Evolutionary conservation across 176 grass and related monocot species (phyloP).

Genomic region (Calamus simplicifolius): DNA sequence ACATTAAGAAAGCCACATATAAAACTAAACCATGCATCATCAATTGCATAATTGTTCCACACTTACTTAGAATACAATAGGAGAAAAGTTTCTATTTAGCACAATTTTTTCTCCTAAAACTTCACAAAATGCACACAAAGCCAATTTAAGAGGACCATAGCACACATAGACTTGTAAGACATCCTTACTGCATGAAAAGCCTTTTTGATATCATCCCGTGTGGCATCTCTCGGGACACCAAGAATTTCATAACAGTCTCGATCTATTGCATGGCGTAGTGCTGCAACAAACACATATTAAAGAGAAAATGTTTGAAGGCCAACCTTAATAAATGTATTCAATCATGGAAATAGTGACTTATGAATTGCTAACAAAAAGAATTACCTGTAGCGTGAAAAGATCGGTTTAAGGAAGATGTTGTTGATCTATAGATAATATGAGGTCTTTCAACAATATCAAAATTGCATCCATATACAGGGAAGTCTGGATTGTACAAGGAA

Average conservation of each 20-base stretch:
- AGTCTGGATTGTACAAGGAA: neutral
- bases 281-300: conserved; percentile 29
- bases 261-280: conserved; percentile 32
- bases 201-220: conserved; percentile 78
- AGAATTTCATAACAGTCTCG: conserved; percentile 84
- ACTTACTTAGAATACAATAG: too few relatives aligned
- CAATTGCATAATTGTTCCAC: too few relatives aligned
- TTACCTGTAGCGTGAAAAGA: conserved; percentile 87
- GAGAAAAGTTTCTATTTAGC: too few relatives aligned
- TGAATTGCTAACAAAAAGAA: conserved; percentile 10
- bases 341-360: neutral
- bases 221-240: conserved; percentile 68
- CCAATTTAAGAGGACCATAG: too few relatives aligned
- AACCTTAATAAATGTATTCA: neutral
- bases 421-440: conserved; percentile 18
- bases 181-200: conserved; percentile 88
- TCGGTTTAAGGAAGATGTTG: conserved; percentile 32
- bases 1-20: too few relatives aligned
- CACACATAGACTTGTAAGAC: neutral
- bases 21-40: too few relatives aligned
- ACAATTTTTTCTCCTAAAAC: too few relatives aligned
- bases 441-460: conserved; percentile 26
- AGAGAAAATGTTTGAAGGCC: conserved; percentile 4
- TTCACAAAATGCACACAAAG: too few relatives aligned
- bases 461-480: conserved; percentile 40